Percentiles rank a stretch among this genome's conserved stretches.
These are phyloP conservation scores for Tephrocybe sp. DNA, from an alignment of 768 basidiomycete species.

Conservation along the genomic window DNA sequence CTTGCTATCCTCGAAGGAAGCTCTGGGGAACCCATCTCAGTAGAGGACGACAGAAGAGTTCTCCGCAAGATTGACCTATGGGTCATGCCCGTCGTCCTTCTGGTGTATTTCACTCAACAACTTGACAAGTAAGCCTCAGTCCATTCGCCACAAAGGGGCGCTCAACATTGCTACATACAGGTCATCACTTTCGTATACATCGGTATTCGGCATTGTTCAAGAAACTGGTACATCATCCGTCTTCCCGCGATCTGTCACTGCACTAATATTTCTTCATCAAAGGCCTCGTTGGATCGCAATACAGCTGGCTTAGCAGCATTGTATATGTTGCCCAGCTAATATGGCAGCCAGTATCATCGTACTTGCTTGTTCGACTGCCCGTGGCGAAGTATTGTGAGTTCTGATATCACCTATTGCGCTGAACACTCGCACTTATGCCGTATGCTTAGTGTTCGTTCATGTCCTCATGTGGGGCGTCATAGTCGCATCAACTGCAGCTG, in stretches of 20 bases:
- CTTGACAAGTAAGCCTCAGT: constrained; percentile 35
- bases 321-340: constrained; percentile 44
- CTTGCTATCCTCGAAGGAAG: constrained; percentile 27
- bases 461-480: constrained; percentile 42
- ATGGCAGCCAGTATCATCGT: constrained; percentile 42
- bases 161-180: too few relatives aligned
- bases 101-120: constrained; percentile 43
- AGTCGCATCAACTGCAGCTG: constrained; percentile 36
- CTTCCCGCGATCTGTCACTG: background rate
- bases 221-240: constrained; percentile 28
- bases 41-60: constrained; percentile 30
- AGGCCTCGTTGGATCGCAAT: constrained; percentile 38
- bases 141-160: background rate
- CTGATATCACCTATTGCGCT: background rate
- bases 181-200: constrained; percentile 46
- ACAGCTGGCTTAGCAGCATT: constrained; percentile 42
- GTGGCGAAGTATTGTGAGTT: constrained; percentile 37
- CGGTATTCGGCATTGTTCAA: constrained; percentile 40
- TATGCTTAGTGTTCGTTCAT: constrained; percentile 28
- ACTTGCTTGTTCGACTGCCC: constrained; percentile 37
- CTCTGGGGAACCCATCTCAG: constrained; percentile 23
- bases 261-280: background rate
- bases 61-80: constrained; percentile 38
- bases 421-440: background rate
- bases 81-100: constrained; percentile 36